Evolutionary conservation across 495 filamentous ascomycete genomes (phyloP).

Genomic region (Penicillium silybi): DNA sequence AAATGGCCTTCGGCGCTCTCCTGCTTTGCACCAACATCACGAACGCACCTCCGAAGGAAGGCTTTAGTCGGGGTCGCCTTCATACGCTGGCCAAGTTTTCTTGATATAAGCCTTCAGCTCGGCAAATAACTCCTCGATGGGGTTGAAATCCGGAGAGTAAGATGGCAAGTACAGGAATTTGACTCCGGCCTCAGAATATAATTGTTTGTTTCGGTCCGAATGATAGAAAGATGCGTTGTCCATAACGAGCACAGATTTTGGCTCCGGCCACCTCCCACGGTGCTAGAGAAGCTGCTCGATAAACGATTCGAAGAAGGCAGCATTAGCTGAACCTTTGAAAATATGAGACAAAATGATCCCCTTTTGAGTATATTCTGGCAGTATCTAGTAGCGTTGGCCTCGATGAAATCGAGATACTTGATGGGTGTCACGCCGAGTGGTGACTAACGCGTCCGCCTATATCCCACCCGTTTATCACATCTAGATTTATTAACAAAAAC

Average conservation of each 20-base stretch:
- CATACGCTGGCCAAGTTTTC: constrained; percentile 6
- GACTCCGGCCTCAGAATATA: constrained; percentile 34
- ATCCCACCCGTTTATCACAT: constrained; percentile 3
- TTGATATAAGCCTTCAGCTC: constrained; percentile 25
- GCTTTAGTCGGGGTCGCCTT: constrained; percentile 32
- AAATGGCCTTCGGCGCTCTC: constrained; percentile 25
- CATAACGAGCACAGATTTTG: constrained; percentile 41
- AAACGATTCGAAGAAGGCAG: constrained; percentile 37
- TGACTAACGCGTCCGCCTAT: constrained; percentile 27
- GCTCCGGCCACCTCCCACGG: constrained; percentile 34
- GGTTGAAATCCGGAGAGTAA: constrained; percentile 26
- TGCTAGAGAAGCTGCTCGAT: constrained; percentile 36
- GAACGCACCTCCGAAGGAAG: constrained; percentile 26
- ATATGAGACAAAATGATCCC: constrained; percentile 30
- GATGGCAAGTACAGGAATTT: constrained; percentile 28
- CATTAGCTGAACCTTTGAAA: constrained; percentile 36
- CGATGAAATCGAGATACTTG: constrained; percentile 29
- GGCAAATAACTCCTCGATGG: constrained; percentile 26
- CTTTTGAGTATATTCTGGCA: constrained; percentile 34
- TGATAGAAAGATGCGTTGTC: constrained; percentile 44
- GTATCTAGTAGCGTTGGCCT: constrained; percentile 32
- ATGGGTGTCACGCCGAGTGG: constrained; percentile 27
- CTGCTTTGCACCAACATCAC: constrained; percentile 17
- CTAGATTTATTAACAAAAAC: constrained; percentile 1
- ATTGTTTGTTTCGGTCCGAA: constrained; percentile 25